Evolutionary conservation across 768 basidiomycete genomes (phyloP).

Genomic region (Suillus plorans): DNA sequence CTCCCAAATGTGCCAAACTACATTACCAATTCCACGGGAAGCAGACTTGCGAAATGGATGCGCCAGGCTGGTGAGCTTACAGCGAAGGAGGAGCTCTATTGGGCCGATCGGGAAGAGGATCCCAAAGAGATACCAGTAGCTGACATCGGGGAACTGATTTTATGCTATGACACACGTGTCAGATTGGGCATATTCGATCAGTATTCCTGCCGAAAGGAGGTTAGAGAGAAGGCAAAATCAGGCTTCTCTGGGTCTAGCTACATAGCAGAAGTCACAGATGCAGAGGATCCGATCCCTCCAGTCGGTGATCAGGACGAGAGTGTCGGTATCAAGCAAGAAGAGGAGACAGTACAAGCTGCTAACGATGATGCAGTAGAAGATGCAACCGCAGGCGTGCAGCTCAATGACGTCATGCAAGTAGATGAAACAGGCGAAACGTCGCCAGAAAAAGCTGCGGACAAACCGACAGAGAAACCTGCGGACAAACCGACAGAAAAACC

Average conservation of each 20-base stretch:
- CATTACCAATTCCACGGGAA: conserved; percentile 17
- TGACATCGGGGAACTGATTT: conserved; percentile 17
- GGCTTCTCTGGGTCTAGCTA: neutral
- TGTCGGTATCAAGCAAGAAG: neutral
- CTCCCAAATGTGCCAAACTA: conserved; percentile 8
- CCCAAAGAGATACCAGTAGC: conserved; percentile 19
- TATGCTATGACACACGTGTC: conserved; percentile 11
- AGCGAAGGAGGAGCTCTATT: conserved; percentile 18
- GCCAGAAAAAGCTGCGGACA: neutral
- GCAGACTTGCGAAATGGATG: conserved; percentile 16
- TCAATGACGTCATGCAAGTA: neutral
- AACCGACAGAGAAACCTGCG: neutral
- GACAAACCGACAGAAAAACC: neutral
- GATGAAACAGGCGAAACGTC: neutral
- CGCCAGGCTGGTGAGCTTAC: conserved; percentile 15
- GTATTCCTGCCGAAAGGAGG: conserved; percentile 5
- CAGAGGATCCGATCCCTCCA: neutral
- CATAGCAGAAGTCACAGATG: neutral
- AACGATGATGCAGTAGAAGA: neutral
- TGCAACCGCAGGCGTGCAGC: neutral
- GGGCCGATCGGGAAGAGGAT: conserved; percentile 23
- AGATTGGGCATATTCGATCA: neutral
- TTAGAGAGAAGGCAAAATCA: neutral
- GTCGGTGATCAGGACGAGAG: neutral
- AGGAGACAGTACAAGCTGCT: neutral